Conservation (phyloP, 805 yeast species). For the Saccharomycopsis olivae region DNA sequence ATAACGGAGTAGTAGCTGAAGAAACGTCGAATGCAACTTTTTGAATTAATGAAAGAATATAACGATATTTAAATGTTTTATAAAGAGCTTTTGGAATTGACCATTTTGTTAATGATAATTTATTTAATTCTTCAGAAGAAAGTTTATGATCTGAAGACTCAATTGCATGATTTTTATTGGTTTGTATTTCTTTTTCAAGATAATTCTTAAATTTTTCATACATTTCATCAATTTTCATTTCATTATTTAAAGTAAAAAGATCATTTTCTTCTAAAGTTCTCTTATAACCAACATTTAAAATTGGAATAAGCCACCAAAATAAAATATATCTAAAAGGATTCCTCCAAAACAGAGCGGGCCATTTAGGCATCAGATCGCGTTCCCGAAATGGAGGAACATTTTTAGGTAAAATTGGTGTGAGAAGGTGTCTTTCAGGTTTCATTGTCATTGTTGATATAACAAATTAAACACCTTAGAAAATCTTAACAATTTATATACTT, state of each 20-base stretch:
- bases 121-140: conserved; percentile 29
- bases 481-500: no score
- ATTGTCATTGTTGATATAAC: no score
- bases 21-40: conserved; percentile 37
- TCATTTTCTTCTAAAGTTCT: conserved; percentile 60
- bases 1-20: conserved; percentile 41
- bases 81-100: conserved; percentile 35
- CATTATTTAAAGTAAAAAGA: conserved; percentile 36
- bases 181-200: conserved; percentile 25
- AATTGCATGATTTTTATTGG: conserved; percentile 26
- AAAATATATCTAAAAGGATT: conserved; percentile 34
- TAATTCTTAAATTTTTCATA: conserved; percentile 27
- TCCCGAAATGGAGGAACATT: conserved; percentile 29
- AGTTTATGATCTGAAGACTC: conserved; percentile 23
- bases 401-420: conserved; percentile 18
- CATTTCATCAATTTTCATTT: conserved; percentile 31
- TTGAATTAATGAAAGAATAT: conserved; percentile 29
- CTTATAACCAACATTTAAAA: conserved; percentile 57
- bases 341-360: conserved; percentile 27
- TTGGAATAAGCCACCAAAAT: conserved; percentile 61
- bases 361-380: conserved; percentile 31
- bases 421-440: conserved; percentile 2
- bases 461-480: no score
- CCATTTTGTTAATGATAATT: conserved; percentile 25
- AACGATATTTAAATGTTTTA: conserved; percentile 38